Conservation (phyloP, 2,329 filamentous ascomycete genomes). For the Hymenoscyphus occultus region DNA sequence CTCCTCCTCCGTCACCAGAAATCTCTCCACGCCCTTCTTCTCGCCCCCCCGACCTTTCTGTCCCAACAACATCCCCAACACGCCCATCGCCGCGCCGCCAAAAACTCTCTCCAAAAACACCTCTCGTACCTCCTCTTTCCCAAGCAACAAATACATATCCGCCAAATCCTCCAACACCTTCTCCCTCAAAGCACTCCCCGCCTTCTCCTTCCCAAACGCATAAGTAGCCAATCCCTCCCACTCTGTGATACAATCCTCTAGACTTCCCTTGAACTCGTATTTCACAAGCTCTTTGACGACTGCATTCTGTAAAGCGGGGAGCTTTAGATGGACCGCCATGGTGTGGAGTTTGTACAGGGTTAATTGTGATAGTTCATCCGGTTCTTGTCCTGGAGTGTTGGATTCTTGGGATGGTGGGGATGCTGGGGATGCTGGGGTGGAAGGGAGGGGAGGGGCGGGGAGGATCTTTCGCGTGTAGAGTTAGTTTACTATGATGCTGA, state of each 20-base stretch:
- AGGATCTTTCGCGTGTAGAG: not conserved
- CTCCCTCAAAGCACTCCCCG: not conserved
- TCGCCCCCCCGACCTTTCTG: not conserved
- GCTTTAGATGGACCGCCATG: not conserved
- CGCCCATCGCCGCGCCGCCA: not conserved
- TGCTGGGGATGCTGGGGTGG: too few species aligned
- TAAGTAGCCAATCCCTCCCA: not conserved
- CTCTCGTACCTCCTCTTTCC: not conserved
- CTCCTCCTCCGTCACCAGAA: not conserved
- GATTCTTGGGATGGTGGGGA: not conserved
- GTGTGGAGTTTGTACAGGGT: not conserved
- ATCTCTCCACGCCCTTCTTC: not conserved
- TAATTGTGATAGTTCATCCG: not conserved
- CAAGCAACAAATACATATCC: not conserved
- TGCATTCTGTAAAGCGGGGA: not conserved
- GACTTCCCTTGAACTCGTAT: not conserved
- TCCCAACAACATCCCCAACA: not conserved
- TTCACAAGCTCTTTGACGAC: not conserved
- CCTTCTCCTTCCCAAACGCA: not conserved
- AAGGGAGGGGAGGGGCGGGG: not conserved
- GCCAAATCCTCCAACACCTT: not conserved
- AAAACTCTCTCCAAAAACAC: not conserved
- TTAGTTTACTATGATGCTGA: not conserved
- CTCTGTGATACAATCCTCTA: not conserved
- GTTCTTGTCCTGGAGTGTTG: not conserved